A percentile compares a stretch with the other conserved stretches of the same genome.
Evolutionary conservation across 768 basidiomycete genomes (phyloP).

Genomic region (Russula dissimulans): DNA sequence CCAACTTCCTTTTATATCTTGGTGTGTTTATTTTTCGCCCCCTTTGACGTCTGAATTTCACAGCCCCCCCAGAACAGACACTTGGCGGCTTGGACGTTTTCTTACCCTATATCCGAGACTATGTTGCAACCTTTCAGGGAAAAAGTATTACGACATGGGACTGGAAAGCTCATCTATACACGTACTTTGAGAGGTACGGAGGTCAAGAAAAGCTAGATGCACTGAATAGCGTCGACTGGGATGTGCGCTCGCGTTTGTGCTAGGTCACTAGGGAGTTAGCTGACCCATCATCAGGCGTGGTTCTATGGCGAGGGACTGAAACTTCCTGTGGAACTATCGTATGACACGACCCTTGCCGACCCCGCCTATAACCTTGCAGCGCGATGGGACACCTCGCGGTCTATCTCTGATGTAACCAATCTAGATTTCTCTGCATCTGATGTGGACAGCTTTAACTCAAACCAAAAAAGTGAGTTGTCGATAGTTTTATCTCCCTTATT

Average conservation of each 20-base stretch:
- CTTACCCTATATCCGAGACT: slow-evolving; percentile 75
- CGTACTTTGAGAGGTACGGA: slow-evolving; percentile 53
- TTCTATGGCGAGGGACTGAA: slow-evolving; percentile 67
- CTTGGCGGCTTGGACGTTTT: slow-evolving; percentile 80
- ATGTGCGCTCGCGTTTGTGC: slow-evolving; percentile 38
- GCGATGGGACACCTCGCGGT: slow-evolving; percentile 62
- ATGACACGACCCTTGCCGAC: slow-evolving; percentile 62
- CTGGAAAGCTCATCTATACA: slow-evolving; percentile 76
- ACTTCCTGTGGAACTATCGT: slow-evolving; percentile 67
- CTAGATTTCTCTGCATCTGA: slow-evolving; percentile 53
- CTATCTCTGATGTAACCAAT: slow-evolving; percentile 33
- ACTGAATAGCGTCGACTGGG: slow-evolving; percentile 67
- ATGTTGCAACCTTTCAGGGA: slow-evolving; percentile 73
- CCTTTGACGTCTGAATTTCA: background rate
- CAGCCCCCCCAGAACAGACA: slow-evolving; percentile 40
- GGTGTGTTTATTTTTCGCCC: slow-evolving; percentile 38
- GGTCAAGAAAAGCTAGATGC: slow-evolving; percentile 51
- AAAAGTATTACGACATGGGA: slow-evolving; percentile 75
- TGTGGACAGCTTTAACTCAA: slow-evolving; percentile 54
- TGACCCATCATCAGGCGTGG: slow-evolving; percentile 48
- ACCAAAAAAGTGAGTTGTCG: slow-evolving; percentile 56
- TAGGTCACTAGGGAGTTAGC: background rate
- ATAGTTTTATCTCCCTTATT: background rate
- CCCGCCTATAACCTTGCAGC: slow-evolving; percentile 63
- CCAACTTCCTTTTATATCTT: slow-evolving; percentile 78